These are phyloP conservation scores for Tricholoma matsutake DNA, from an alignment of 768 basidiomycete genomes.

Conservation along the genomic window DNA sequence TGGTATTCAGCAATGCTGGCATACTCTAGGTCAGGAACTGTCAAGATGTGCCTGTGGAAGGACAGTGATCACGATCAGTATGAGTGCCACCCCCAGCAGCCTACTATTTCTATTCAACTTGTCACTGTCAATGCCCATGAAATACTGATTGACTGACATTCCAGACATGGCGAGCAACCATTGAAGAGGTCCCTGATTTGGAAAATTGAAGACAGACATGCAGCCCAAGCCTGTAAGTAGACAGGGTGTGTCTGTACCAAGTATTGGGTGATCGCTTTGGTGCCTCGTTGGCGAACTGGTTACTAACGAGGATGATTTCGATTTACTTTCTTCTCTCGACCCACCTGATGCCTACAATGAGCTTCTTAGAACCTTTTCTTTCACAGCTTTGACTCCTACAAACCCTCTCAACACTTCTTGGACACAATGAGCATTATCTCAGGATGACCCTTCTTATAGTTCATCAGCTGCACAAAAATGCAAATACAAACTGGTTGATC, in stretches of 20 bases:
- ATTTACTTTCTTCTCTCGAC: constrained; percentile 1
- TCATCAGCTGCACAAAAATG: background rate
- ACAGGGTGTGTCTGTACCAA: too few species aligned
- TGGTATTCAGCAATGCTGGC: constrained; percentile 16
- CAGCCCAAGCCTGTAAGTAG: background rate
- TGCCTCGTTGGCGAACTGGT: constrained; percentile 3
- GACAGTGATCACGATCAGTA: constrained; percentile 7
- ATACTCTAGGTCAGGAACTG: constrained; percentile 10
- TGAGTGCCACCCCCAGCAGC: background rate
- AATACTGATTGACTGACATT: background rate
- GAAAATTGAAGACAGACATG: constrained; percentile 2
- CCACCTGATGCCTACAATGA: constrained; percentile 14
- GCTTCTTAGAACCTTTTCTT: constrained; percentile 4
- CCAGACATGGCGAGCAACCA: background rate
- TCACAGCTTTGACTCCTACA: background rate
- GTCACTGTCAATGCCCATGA: background rate
- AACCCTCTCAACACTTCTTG: constrained; percentile 6
- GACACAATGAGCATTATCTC: constrained; percentile 9
- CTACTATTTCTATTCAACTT: constrained; percentile 12
- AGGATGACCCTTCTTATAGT: background rate
- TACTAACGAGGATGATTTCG: background rate
- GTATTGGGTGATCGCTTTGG: constrained; percentile 12
- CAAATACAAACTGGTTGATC: constrained; percentile 23
- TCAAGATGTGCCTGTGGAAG: constrained; percentile 17
- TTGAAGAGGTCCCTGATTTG: background rate